phyloP scores from a whole-genome alignment of 495 filamentous ascomycete genomes.

The Aspergillus biplanus region DNA sequence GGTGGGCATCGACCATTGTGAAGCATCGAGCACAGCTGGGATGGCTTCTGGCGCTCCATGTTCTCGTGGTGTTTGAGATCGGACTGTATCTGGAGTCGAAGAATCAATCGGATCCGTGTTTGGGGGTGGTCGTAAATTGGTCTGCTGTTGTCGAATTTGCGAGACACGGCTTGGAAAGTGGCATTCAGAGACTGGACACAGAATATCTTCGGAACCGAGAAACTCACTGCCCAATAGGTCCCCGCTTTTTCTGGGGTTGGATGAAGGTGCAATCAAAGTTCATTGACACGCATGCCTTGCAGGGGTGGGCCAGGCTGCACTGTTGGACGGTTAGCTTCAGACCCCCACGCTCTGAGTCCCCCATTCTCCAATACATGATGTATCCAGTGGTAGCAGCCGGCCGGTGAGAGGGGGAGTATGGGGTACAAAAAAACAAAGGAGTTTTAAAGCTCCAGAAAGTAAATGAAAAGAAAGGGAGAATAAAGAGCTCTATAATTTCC shows the following conservation, averaged over 20 bases:
- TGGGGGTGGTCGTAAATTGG: conserved; percentile 22
- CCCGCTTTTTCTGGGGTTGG: conserved; percentile 49
- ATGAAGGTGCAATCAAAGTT: conserved; percentile 52
- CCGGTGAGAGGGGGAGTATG: not conserved
- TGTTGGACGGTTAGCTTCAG: conserved; percentile 14
- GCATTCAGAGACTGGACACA: not conserved
- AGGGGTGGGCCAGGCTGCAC: conserved; percentile 48
- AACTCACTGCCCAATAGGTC: conserved; percentile 48
- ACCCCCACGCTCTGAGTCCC: not conserved
- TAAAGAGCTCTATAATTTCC: not conserved
- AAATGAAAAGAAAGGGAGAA: not conserved
- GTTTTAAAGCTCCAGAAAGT: not conserved
- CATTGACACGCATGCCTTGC: conserved; percentile 42
- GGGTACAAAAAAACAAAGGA: not conserved
- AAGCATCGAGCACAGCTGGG: conserved; percentile 25
- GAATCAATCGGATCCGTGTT: conserved; percentile 7
- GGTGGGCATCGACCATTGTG: conserved; percentile 27
- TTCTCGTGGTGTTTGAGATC: conserved; percentile 21
- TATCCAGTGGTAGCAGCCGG: not conserved
- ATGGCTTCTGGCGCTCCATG: conserved; percentile 19
- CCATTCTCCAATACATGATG: not conserved
- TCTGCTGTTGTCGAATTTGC: conserved; percentile 49
- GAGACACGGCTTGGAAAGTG: conserved; percentile 36
- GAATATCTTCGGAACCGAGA: not conserved
- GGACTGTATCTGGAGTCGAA: conserved; percentile 15